A percentile compares a stretch with the other conserved stretches of the same genome.
These are phyloP conservation scores for Nigrospora sphaerica DNA, from an alignment of 2,329 filamentous ascomycete species.

Conservation along the genomic window DNA sequence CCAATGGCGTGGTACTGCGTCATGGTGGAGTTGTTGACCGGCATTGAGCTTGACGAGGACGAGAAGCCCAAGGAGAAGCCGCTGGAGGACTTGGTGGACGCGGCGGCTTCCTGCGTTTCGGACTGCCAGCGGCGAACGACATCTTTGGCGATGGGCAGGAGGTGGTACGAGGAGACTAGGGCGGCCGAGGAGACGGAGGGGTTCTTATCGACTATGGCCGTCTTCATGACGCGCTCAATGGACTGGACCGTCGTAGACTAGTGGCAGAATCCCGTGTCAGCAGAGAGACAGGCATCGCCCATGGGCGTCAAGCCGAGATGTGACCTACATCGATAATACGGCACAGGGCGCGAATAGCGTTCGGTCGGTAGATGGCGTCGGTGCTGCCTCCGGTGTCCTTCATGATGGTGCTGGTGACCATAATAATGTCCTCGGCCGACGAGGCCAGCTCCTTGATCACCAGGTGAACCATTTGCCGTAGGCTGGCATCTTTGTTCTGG, in stretches of 20 bases:
- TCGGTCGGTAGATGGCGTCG: slow-evolving; percentile 88
- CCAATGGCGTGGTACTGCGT: slow-evolving; percentile 98
- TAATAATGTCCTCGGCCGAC: slow-evolving; percentile 97
- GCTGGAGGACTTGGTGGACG: slow-evolving; percentile 77
- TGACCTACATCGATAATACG: slow-evolving; percentile 84
- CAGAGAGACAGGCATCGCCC: slow-evolving; percentile 3
- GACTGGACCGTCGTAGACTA: slow-evolving; percentile 92
- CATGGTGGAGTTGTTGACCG: slow-evolving; percentile 94
- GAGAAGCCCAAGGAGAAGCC: slow-evolving; percentile 90
- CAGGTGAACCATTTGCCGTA: slow-evolving; percentile 98
- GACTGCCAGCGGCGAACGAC: slow-evolving; percentile 97
- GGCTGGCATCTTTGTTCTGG: slow-evolving; percentile 97
- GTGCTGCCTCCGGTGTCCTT: slow-evolving; percentile 96
- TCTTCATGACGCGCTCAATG: slow-evolving; percentile 98
- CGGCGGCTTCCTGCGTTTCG: slow-evolving; percentile 94
- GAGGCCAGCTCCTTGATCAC: slow-evolving; percentile 95
- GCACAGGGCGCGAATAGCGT: slow-evolving; percentile 91
- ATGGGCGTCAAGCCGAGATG: neutral
- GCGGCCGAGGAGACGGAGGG: slow-evolving; percentile 95
- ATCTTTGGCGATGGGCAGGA: slow-evolving; percentile 90
- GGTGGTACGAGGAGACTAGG: slow-evolving; percentile 93
- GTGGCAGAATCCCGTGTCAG: slow-evolving; percentile 8
- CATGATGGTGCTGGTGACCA: slow-evolving; percentile 99
- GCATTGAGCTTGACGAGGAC: slow-evolving; percentile 64
- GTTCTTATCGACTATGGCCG: slow-evolving; percentile 97